Conservation (phyloP, 164 flowering plant species). For the Dillenia suffruticosa region DNA sequence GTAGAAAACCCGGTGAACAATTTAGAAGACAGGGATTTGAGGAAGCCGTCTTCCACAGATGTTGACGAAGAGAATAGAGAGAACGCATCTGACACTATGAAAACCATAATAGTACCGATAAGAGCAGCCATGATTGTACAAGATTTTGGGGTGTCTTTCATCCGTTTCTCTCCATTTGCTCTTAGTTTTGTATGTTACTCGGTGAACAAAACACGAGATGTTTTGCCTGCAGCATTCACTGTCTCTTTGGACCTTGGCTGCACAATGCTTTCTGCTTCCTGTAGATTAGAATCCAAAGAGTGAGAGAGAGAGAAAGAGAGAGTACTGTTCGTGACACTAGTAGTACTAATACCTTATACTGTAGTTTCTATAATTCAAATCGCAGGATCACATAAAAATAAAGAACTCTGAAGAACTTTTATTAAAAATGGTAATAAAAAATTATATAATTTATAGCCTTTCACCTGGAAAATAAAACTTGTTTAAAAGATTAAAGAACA, state of each 20-base stretch:
- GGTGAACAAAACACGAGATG: conserved; percentile 16
- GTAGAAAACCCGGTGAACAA: neutral
- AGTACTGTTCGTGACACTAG: neutral
- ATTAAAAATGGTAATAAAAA: too few species aligned
- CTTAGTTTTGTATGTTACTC: conserved; percentile 7
- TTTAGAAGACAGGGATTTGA: too few species aligned
- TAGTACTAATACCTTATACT: conserved; percentile 13
- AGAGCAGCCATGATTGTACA: conserved; percentile 1
- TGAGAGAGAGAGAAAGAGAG: neutral
- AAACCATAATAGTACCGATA: neutral
- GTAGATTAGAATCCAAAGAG: neutral
- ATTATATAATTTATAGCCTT: too few species aligned
- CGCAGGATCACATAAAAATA: too few species aligned
- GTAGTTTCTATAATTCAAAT: too few species aligned
- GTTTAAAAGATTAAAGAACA: too few species aligned
- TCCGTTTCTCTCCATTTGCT: conserved; percentile 17
- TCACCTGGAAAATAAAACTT: too few species aligned
- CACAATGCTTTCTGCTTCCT: conserved; percentile 30
- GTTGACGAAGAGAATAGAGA: conserved; percentile 2
- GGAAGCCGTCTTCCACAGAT: too few species aligned
- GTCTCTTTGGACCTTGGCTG: conserved; percentile 9
- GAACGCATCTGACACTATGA: neutral
- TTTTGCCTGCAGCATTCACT: neutral
- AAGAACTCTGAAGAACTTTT: too few species aligned
- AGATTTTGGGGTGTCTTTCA: conserved; percentile 8